These are phyloP conservation scores for Saturnispora saitoi DNA, from an alignment of 805 yeast genomes.

Conservation along the genomic window DNA sequence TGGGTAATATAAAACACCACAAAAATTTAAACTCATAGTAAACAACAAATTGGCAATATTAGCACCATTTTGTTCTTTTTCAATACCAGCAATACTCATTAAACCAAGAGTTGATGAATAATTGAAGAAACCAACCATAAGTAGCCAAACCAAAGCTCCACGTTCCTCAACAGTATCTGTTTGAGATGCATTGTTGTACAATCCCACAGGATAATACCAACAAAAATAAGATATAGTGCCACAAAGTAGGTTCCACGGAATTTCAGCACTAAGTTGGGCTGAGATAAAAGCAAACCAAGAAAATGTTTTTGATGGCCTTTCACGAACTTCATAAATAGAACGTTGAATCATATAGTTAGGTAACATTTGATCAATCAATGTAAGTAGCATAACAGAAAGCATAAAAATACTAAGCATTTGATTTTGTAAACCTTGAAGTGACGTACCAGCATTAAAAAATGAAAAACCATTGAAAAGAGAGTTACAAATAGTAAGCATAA, in stretches of 20 bases:
- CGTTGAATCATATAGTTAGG: slow-evolving; percentile 57
- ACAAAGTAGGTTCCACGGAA: slow-evolving; percentile 52
- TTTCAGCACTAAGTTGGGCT: slow-evolving; percentile 56
- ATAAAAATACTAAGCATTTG: slow-evolving; percentile 73
- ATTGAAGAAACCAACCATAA: slow-evolving; percentile 38
- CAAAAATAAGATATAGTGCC: slow-evolving; percentile 58
- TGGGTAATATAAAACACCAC: slow-evolving; percentile 65
- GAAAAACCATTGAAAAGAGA: slow-evolving; percentile 62
- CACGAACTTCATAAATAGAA: slow-evolving; percentile 63
- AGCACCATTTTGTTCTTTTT: slow-evolving; percentile 55
- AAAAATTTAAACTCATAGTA: slow-evolving; percentile 58
- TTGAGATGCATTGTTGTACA: slow-evolving; percentile 50
- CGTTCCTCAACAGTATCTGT: slow-evolving; percentile 39
- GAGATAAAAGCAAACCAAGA: slow-evolving; percentile 55
- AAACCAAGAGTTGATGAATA: slow-evolving; percentile 54
- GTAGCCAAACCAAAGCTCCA: slow-evolving; percentile 45
- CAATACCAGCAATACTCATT: slow-evolving; percentile 48
- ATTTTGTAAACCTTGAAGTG: slow-evolving; percentile 67
- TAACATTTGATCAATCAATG: slow-evolving; percentile 52
- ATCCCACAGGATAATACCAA: slow-evolving; percentile 69
- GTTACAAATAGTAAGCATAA: slow-evolving; percentile 42
- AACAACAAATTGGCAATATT: slow-evolving; percentile 48
- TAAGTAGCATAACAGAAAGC: slow-evolving; percentile 49
- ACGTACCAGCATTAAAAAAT: slow-evolving; percentile 53
- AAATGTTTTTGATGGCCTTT: slow-evolving; percentile 64